Evolutionary conservation across 139 green algal genomes (phyloP), one percentile per base, ranked within the genome.

Genomic region (Auxenochlorella pyrenoidosa): DNA sequence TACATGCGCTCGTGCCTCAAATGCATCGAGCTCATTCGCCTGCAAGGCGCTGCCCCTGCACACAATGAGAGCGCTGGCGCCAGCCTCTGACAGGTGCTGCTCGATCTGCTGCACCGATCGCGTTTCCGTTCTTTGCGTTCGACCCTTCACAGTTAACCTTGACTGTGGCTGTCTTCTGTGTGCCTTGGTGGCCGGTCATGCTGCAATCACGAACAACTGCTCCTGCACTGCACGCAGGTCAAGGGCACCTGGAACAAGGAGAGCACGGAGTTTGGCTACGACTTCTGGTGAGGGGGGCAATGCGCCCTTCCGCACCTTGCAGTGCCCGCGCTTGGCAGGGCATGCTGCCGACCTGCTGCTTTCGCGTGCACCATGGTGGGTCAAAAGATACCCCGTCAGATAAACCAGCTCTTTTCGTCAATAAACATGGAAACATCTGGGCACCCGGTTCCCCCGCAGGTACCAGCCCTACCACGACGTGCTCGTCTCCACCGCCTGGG

Each of bases 391-490:
- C n/a, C n/a, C n/a, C n/a, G n/a, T n/a, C n/a, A n/a, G n/a, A n/a
- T n/a, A n/a, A n/a, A n/a, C n/a, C n/a, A n/a, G n/a, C n/a, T n/a
- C n/a, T n/a, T n/a, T n/a, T n/a, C n/a, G n/a, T n/a, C n/a, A n/a
- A n/a, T n/a, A n/a, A n/a, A n/a, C n/a, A n/a, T n/a, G n/a, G n/a
- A n/a, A n/a, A n/a, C n/a, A n/a, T n/a, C n/a, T n/a, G n/a, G n/a
- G n/a, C n/a, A n/a, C n/a, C n/a, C n/a, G n/a, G n/a, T n/a, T n/a
- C n/a, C 5, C 0, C 21, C 36, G 65, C 82, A 89, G 93, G 93
- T 98, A 98, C 90, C 96, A 98, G 92, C 96, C 96, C 0, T 86
- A 92, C 15, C 91, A 95, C 84, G 96, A 98, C 76, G 92, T 98
- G 38, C 94, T 98, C 90, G 76, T 98, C 47, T 94, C 85, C 85